Evolutionary conservation across 495 filamentous ascomycete genomes (phyloP), one percentile per base, ranked within the genome.

Genomic region (Patellaria atrata): DNA sequence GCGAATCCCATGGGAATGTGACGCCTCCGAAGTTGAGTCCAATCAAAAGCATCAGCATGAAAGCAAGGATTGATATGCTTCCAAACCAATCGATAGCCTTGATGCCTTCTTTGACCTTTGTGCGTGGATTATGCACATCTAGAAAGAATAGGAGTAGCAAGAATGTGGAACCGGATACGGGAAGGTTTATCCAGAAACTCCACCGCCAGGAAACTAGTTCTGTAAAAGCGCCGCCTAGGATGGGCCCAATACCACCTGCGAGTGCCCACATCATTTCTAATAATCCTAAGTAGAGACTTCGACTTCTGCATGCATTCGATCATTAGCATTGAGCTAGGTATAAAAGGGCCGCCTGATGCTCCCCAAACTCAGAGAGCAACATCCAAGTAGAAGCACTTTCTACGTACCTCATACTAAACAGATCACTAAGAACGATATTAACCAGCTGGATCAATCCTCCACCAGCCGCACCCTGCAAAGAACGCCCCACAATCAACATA

Each of bases 131-230:
- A 31, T 76, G 62, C 13, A 79, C 65, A 48, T 79, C 62, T 24
- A 67, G 52, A 40, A 71, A 69, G 20, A 73, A 44, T 10, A 74
- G 55, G 0, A 85, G 55, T 0, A 78, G 61, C 11, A 69, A 37
- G 22, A 77, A 64, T 0, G 73, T 61, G 0, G 62, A 40, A 0
- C 66, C 62, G 5, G 62, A 69, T 25, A 78, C 60, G 0, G 79
- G 78, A 1, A 80, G 55, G 37, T 82, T 82, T 57, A 83, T 72
- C 71, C 71, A 82, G 50, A 78, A 83, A 20, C 67, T 67, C 63
- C 74, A 78, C 21, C 73, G 50, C 80, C 79, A 84, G 3, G 60
- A 61, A 10, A 72, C 60, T 3, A 62, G 57, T 28, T 75, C 59
- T 0, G 78, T 67, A 31, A 86, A 75, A 1, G 64, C 62, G 13